These are phyloP conservation scores for Aspergillus spinulosporus DNA, from an alignment of 2,329 filamentous ascomycete genomes.

Conservation along the genomic window DNA sequence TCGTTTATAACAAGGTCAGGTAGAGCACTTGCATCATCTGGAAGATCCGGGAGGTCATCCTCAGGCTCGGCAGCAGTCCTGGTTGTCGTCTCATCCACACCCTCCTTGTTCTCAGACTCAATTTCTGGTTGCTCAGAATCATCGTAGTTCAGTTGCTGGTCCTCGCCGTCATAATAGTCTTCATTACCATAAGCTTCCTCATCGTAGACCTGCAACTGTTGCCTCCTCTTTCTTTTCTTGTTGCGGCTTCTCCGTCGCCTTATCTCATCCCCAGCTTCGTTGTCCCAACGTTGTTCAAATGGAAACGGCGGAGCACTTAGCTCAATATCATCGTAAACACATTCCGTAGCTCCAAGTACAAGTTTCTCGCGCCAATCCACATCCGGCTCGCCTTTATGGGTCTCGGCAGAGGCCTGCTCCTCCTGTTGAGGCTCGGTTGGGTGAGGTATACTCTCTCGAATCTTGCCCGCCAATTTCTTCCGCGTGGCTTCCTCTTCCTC, in stretches of 20 bases:
- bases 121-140: constrained; percentile 38
- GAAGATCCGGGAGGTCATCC: constrained; percentile 51
- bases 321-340: constrained; percentile 66
- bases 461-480: constrained; percentile 59
- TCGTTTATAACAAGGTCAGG: constrained; percentile 47
- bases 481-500: constrained; percentile 66
- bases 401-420: constrained; percentile 26
- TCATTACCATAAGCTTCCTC: constrained; percentile 45
- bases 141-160: constrained; percentile 43
- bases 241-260: constrained; percentile 38
- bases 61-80: constrained; percentile 41
- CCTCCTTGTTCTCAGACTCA: constrained; percentile 13
- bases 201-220: constrained; percentile 52
- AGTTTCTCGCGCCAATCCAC: constrained; percentile 75
- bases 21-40: constrained; percentile 63
- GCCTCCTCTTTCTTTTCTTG: constrained; percentile 49
- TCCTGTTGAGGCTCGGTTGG: constrained; percentile 23
- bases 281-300: constrained; percentile 86
- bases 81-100: constrained; percentile 20
- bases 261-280: constrained; percentile 61
- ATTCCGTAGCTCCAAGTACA: constrained; percentile 77
- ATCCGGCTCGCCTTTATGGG: constrained; percentile 49
- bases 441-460: constrained; percentile 37
- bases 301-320: constrained; percentile 82
- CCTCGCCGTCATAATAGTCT: constrained; percentile 36